Percentiles rank a stretch among this genome's conserved stretches.
Evolutionary conservation across 192 early-diverging fungal species (phyloP).

Genomic region (Borealophlyctis nickersoniae): DNA sequence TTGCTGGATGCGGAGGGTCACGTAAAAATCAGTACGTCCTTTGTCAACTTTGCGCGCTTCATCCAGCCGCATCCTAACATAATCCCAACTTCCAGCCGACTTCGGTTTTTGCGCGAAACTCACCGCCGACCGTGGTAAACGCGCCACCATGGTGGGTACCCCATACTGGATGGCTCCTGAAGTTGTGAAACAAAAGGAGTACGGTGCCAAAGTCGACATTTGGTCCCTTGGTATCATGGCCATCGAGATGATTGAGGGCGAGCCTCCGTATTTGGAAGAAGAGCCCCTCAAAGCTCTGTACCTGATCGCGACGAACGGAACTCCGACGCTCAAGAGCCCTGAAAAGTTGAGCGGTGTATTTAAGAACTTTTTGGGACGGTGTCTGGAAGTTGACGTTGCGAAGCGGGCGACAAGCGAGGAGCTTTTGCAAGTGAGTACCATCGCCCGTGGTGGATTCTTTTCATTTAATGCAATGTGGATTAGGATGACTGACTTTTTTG

Average conservation of each 20-base stretch:
- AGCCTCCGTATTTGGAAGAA: constrained; percentile 95
- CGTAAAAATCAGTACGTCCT: constrained; percentile 57
- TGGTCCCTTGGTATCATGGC: constrained; percentile 99
- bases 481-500: too few species aligned
- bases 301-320: constrained; percentile 86
- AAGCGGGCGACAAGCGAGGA: constrained; percentile 79
- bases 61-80: neutral
- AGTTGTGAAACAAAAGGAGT: constrained; percentile 88
- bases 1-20: constrained; percentile 68
- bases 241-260: constrained; percentile 97
- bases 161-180: constrained; percentile 99
- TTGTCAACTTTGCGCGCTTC: constrained; percentile 1
- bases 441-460: too few species aligned
- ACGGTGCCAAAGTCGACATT: constrained; percentile 89
- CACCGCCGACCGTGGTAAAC: constrained; percentile 60
- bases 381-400: constrained; percentile 86
- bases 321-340: constrained; percentile 85
- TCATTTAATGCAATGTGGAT: too few species aligned
- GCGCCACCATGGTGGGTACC: constrained; percentile 78
- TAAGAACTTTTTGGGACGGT: constrained; percentile 88
- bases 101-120: constrained; percentile 87
- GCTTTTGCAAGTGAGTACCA: constrained; percentile 62
- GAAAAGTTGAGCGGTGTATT: constrained; percentile 77
- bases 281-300: constrained; percentile 75
- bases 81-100: constrained; percentile 55